These are phyloP conservation scores for Coemansia sp. DNA, from an alignment of 192 early-diverging fungal species.

Conservation along the genomic window DNA sequence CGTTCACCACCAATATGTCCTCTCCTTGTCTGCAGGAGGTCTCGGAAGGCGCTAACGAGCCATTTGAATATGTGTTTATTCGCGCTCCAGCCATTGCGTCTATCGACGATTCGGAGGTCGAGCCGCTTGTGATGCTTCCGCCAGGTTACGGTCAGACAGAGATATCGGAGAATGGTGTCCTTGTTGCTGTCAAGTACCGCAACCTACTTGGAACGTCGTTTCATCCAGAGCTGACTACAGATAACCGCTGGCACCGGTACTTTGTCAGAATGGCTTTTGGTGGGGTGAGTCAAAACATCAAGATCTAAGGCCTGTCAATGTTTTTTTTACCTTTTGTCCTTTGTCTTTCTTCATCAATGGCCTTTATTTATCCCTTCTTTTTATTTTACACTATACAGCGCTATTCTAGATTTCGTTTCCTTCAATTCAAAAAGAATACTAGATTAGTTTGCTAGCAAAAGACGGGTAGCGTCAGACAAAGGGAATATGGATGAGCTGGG, in stretches of 20 bases:
- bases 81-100: constrained; percentile 88
- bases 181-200: constrained; percentile 91
- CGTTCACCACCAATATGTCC: constrained; percentile 76
- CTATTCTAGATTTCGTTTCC: not conserved
- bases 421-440: not conserved
- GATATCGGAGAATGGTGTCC: constrained; percentile 58
- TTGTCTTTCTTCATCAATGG: not conserved
- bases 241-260: constrained; percentile 85
- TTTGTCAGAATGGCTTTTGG: constrained; percentile 63
- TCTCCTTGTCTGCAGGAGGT: constrained; percentile 51
- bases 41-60: constrained; percentile 12
- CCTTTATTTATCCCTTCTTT: not conserved
- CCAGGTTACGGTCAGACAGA: constrained; percentile 48
- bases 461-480: not conserved
- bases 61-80: constrained; percentile 84
- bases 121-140: constrained; percentile 70
- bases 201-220: constrained; percentile 89
- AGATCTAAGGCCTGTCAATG: not conserved
- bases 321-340: not conserved
- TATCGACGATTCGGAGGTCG: constrained; percentile 66
- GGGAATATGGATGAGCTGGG: not conserved
- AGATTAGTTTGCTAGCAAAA: not conserved
- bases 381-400: not conserved
- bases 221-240: constrained; percentile 94
- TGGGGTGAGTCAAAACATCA: not conserved